These are phyloP conservation scores for Lepiota subincarnata DNA, from an alignment of 768 basidiomycete species.

Conservation along the genomic window DNA sequence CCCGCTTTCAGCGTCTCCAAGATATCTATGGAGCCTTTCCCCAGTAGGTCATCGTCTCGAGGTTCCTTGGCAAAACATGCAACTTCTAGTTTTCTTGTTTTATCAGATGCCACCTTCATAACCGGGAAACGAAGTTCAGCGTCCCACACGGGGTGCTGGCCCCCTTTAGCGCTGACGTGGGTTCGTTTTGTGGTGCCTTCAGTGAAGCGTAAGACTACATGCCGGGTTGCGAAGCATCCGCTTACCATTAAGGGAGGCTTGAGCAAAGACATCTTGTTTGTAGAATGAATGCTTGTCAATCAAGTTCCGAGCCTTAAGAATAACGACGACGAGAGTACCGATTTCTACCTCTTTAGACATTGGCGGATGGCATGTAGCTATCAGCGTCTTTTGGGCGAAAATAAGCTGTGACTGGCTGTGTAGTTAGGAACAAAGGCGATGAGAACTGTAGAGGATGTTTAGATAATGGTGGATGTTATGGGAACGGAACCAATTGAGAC, in stretches of 20 bases:
- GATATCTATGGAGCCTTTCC: constrained; percentile 72
- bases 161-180: constrained; percentile 74
- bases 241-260: constrained; percentile 52
- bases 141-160: constrained; percentile 94
- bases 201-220: neutral
- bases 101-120: constrained; percentile 47
- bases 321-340: constrained; percentile 80
- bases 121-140: constrained; percentile 80
- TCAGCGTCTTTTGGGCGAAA: constrained; percentile 8
- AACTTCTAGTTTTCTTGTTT: constrained; percentile 62
- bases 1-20: constrained; percentile 76
- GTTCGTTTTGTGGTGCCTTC: constrained; percentile 64
- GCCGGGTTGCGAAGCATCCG: neutral
- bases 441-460: too few species aligned
- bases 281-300: constrained; percentile 80
- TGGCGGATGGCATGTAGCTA: constrained; percentile 11
- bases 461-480: neutral
- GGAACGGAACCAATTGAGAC: neutral
- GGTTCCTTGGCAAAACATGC: constrained; percentile 81
- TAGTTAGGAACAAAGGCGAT: too few species aligned
- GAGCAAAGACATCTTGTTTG: constrained; percentile 88
- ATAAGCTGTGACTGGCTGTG: neutral
- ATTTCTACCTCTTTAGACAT: constrained; percentile 47
- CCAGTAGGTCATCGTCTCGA: constrained; percentile 68
- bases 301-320: constrained; percentile 82